Evolutionary conservation across 257 asterid genomes (phyloP), one percentile per base, ranked within the genome.

Genomic region (Przewalskia tangutica): DNA sequence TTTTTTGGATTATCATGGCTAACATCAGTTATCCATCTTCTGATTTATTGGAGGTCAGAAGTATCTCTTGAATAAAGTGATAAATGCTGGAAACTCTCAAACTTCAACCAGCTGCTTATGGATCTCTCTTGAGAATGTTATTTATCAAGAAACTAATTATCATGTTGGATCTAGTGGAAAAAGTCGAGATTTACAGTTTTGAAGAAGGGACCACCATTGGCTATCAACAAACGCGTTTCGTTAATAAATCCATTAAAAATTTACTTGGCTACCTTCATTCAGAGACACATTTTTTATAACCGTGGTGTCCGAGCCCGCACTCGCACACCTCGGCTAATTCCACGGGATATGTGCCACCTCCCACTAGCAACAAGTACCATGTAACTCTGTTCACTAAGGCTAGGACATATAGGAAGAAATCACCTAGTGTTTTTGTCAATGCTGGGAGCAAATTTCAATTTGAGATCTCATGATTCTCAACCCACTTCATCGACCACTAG

Each of bases 101-200:
- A 20, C 40, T 44, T 71, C 42, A 46, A 13, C 42, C 20, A 70
- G 77, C 77, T n/a, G 38, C 54, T 13, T 46, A 20, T 18, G 59
- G 79, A 18, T 11, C 42, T 11, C 12, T 20, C 13, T 46, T 46
- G 59, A 71, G 42, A 6, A 71, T 12, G 12, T 71, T 46, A 46
- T 59, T 71, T 44, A 46, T 71, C 42, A 44, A 71, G 78, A 71
- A 71, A 18, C 40, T 71, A 20, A 71, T 71, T 48, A 50, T 71
- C 79, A 71, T 71, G 56, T 46, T 71, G 79, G 42, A 71, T 71
- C 79, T 46, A 71, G 42, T 46, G 78, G 58, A 71, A 71, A 27
- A 18, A 44, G 40, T 71, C 14, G 11, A 46, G 20, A 46, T 70
- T 42, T 9, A 42, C 78, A 70, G 77, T 70, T 70, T 44, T 18